Conservation (phyloP, 1,284 basidiomycete species). For the Ganoderma boninense region DNA sequence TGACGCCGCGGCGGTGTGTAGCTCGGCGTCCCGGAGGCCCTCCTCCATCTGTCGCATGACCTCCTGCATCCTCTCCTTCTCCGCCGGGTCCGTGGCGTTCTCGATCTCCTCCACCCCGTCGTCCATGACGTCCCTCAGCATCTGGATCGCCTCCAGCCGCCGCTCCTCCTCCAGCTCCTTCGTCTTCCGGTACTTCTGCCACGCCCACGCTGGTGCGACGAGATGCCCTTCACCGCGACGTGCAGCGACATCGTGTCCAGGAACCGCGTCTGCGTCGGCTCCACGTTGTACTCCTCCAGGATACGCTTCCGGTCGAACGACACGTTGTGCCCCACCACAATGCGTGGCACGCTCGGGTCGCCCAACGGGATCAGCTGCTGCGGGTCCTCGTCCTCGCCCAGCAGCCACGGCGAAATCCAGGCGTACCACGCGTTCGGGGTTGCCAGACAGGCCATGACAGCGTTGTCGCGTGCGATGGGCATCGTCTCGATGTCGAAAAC, state of each 20-base stretch:
- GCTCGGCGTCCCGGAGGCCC: conserved; percentile 44
- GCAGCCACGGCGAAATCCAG: conserved; percentile 95
- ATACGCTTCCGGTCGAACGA: conserved; percentile 93
- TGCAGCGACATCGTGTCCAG: conserved; percentile 97
- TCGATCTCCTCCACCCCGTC: conserved; percentile 57
- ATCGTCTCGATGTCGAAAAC: conserved; percentile 97
- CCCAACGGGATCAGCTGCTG: conserved; percentile 85
- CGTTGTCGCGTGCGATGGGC: conserved; percentile 82
- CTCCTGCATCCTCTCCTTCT: conserved; percentile 42
- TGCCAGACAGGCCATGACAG: conserved; percentile 92
- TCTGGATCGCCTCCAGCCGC: conserved; percentile 67
- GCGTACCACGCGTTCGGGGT: conserved; percentile 91
- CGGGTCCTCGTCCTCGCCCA: conserved; percentile 69
- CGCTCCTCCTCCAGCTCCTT: conserved; percentile 61
- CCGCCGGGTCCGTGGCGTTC: conserved; percentile 42
- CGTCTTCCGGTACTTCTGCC: conserved; percentile 84
- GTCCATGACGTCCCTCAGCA: conserved; percentile 57
- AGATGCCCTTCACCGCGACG: conserved; percentile 94
- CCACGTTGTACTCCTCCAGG: conserved; percentile 85
- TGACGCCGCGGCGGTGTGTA: conserved; percentile 37
- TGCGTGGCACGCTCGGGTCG: conserved; percentile 55
- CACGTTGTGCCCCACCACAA: conserved; percentile 95
- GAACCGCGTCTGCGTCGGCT: conserved; percentile 80
- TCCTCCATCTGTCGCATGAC: conserved; percentile 47
- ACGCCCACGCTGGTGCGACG: conserved; percentile 93